Percentiles rank a stretch among this genome's conserved stretches.
phyloP scores from a whole-genome alignment of 352 stramenopile species.

The Phytophthora agathidicida region DNA sequence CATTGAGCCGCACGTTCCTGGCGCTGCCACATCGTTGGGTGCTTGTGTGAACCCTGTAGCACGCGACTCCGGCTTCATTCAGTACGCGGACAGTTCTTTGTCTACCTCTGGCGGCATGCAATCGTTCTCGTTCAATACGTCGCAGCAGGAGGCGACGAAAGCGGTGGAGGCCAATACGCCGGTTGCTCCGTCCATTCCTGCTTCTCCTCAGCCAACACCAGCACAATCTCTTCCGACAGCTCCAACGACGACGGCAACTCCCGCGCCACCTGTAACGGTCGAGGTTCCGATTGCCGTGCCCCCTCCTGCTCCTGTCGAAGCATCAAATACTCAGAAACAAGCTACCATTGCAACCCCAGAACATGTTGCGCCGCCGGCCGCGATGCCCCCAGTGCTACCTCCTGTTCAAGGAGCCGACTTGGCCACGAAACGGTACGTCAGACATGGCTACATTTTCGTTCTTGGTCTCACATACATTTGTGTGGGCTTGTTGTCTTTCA shows the following conservation, averaged over 20 bases:
- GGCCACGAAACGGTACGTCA: constrained; percentile 22
- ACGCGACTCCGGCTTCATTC: constrained; percentile 57
- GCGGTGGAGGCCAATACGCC: constrained; percentile 8
- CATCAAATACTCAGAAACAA: constrained; percentile 32
- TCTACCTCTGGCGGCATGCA: constrained; percentile 41
- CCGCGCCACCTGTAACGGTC: neutral
- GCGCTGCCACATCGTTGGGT: constrained; percentile 39
- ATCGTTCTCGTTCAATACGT: constrained; percentile 74
- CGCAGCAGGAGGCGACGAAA: constrained; percentile 49
- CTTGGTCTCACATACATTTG: constrained; percentile 12
- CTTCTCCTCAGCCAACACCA: constrained; percentile 2
- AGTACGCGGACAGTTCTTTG: constrained; percentile 50
- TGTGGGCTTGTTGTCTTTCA: neutral
- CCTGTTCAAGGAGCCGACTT: constrained; percentile 22
- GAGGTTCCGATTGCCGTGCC: constrained; percentile 3
- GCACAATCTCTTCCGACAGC: constrained; percentile 14
- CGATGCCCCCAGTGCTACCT: constrained; percentile 17
- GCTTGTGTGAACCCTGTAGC: constrained; percentile 70
- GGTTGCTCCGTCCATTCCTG: neutral
- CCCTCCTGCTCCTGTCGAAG: constrained; percentile 27
- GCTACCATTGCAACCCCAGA: constrained; percentile 36
- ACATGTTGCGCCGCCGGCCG: constrained; percentile 23
- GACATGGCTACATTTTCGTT: constrained; percentile 20
- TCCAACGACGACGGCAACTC: constrained; percentile 6
- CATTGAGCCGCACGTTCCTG: constrained; percentile 46